Evolutionary conservation across 2,329 filamentous ascomycete species (phyloP).

Genomic region (Alternaria burnsii): DNA sequence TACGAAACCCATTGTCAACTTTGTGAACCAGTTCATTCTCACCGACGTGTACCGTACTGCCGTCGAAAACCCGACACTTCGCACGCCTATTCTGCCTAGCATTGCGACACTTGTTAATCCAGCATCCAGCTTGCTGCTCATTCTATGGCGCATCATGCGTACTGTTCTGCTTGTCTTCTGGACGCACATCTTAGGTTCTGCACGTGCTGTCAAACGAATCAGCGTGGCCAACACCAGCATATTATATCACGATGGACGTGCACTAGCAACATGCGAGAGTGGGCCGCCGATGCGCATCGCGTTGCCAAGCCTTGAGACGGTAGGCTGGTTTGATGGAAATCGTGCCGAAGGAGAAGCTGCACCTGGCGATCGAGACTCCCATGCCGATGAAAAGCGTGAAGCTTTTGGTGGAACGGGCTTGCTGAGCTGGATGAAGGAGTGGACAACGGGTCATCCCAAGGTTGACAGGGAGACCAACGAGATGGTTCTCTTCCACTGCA

Average conservation of each 20-base stretch:
- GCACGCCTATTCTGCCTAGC: slow-evolving; percentile 69
- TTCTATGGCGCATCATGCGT: slow-evolving; percentile 63
- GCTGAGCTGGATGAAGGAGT: slow-evolving; percentile 71
- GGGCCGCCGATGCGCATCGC: slow-evolving; percentile 73
- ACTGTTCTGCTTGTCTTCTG: slow-evolving; percentile 66
- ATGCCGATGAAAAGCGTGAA: slow-evolving; percentile 18
- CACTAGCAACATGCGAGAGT: slow-evolving; percentile 74
- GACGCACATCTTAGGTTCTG: slow-evolving; percentile 66
- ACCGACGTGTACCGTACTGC: slow-evolving; percentile 71
- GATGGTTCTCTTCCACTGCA: slow-evolving; percentile 72
- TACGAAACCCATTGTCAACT: slow-evolving; percentile 64
- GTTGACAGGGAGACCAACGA: slow-evolving; percentile 72
- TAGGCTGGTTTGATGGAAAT: slow-evolving; percentile 74
- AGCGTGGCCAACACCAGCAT: slow-evolving; percentile 75
- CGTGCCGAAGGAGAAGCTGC: slow-evolving; percentile 61
- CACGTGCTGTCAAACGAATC: slow-evolving; percentile 68
- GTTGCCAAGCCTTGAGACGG: slow-evolving; percentile 70
- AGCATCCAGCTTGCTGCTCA: slow-evolving; percentile 60
- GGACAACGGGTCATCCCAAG: slow-evolving; percentile 75
- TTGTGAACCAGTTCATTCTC: slow-evolving; percentile 74
- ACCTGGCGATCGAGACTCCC: slow-evolving; percentile 23
- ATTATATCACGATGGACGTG: slow-evolving; percentile 72
- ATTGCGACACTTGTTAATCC: slow-evolving; percentile 72
- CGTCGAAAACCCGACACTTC: slow-evolving; percentile 57
- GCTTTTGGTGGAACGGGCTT: slow-evolving; percentile 64